Conservation (phyloP, 1,284 basidiomycete species). For the Irpex sp. region DNA sequence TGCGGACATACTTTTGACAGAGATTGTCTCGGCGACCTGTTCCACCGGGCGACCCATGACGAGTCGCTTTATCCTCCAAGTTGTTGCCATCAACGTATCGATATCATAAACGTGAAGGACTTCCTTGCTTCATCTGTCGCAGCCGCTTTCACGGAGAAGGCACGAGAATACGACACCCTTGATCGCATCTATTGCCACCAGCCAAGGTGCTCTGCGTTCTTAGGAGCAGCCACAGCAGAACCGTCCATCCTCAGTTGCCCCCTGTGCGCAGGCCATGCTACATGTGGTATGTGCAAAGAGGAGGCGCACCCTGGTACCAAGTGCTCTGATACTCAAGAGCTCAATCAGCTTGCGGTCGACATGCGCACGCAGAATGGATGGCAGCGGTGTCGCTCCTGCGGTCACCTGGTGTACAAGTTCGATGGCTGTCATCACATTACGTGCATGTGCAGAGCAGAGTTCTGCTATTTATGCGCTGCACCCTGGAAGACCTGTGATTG, state of each 20-base stretch:
- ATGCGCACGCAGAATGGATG: conserved; percentile 38
- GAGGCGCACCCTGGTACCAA: conserved; percentile 25
- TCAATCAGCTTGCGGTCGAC: conserved; percentile 27
- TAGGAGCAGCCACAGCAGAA: conserved; percentile 34
- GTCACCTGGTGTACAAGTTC: conserved; percentile 29
- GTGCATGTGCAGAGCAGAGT: conserved; percentile 30
- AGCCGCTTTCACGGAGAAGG: conserved; percentile 25
- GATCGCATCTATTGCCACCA: conserved; percentile 36
- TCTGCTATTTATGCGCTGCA: conserved; percentile 44
- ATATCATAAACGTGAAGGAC: conserved; percentile 18
- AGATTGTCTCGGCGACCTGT: conserved; percentile 32
- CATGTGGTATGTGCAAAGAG: conserved; percentile 42
- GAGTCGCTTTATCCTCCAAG: conserved; percentile 38
- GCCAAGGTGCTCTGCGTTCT: conserved; percentile 44
- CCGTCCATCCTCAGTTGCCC: conserved; percentile 24
- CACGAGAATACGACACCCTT: conserved; percentile 31
- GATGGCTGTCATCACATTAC: conserved; percentile 37
- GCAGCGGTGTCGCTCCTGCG: conserved; percentile 39
- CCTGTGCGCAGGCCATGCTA: conserved; percentile 27
- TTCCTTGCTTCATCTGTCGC: conserved; percentile 22
- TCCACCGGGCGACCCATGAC: conserved; percentile 31
- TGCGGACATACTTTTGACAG: conserved; percentile 35
- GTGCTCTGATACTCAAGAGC: conserved; percentile 29
- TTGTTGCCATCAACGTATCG: conserved; percentile 35
- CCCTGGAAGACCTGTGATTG: conserved; percentile 50